Evolutionary conservation across 1,139 yeast genomes (phyloP).

Genomic region (Nematodospora anomalae): DNA sequence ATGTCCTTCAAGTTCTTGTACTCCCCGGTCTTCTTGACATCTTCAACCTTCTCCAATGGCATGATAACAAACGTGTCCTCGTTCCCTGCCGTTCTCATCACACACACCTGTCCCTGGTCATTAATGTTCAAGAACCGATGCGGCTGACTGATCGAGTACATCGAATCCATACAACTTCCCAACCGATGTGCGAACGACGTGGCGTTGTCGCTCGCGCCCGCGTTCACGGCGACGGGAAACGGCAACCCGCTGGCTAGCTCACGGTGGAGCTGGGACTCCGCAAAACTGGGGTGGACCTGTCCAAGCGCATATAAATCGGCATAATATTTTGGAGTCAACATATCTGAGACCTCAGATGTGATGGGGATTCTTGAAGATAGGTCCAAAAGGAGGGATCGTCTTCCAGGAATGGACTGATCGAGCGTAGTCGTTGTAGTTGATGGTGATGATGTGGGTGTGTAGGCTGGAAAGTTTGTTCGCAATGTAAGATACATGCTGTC

Average conservation of each 20-base stretch:
- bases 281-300: slow-evolving; percentile 33
- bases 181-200: slow-evolving; percentile 27
- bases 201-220: slow-evolving; percentile 25
- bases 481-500: neutral
- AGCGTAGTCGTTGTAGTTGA: too few species aligned
- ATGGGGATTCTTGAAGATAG: slow-evolving; percentile 38
- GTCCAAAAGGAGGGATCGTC: neutral
- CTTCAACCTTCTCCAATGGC: slow-evolving; percentile 14
- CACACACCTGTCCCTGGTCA: slow-evolving; percentile 45
- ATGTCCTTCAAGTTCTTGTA: neutral
- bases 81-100: slow-evolving; percentile 47
- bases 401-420: neutral
- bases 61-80: slow-evolving; percentile 44
- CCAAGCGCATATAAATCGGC: slow-evolving; percentile 45
- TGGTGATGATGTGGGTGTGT: too few species aligned
- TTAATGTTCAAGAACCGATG: slow-evolving; percentile 47
- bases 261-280: slow-evolving; percentile 48
- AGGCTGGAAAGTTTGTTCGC: neutral
- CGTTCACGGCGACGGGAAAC: slow-evolving; percentile 43
- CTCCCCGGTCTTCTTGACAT: neutral
- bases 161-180: slow-evolving; percentile 40
- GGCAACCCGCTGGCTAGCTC: slow-evolving; percentile 48
- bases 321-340: slow-evolving; percentile 47
- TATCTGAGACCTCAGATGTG: slow-evolving; percentile 43
- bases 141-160: slow-evolving; percentile 37